Evolutionary conservation across 805 yeast genomes (phyloP), one percentile per base, ranked within the genome.

Genomic region (Candida argentea): DNA sequence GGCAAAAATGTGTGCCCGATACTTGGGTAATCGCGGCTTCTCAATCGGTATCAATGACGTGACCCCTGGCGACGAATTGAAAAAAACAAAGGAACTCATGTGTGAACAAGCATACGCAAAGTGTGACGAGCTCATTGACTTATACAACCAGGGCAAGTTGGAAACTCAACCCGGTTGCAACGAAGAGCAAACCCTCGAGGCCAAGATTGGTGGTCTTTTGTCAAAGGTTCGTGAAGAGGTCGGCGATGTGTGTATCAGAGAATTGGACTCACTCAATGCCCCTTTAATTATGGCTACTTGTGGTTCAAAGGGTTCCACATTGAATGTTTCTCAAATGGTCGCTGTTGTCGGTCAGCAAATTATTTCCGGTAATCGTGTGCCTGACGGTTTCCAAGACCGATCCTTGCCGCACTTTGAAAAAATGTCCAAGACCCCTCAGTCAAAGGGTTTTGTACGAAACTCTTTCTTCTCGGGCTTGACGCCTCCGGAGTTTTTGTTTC

Each of bases 321-420:
- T 93, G 37, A 91, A 91, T 55, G 98, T 91, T 17, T 91, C 98
- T 9, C 99, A 91, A 65, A 91, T 91, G 99, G 97, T 91, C 69
- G 99, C 99, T 0, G 95, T 89, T 51, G 98, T 91, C 16, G 98
- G 98, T 31, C 99, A 91, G 62, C 99, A 91, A 59, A 91, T 91
- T 64, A 91, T 91, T 43, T 78, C 95, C 4, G 99, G 99, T 57
- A 83, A 85, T 52, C 94, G 99, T 71, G 98, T 91, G 36, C 97
- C 98, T 14, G 95, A 91, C 67, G 99, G 99, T n/a, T 91, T 91
- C 70, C 97, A 91, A 57, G 97, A 91, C 60, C 76, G 99, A 57
- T 85, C 98, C 0, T 63, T 91, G 42, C 99, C 99, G 8, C 99
- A 91, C 60, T 91, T 91, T 64, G 76, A 84, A 26, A 91, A 93